Evolutionary conservation across 129 eudicot species (phyloP), one percentile per base, ranked within the genome.

Genomic region (Artemisia argyi): DNA sequence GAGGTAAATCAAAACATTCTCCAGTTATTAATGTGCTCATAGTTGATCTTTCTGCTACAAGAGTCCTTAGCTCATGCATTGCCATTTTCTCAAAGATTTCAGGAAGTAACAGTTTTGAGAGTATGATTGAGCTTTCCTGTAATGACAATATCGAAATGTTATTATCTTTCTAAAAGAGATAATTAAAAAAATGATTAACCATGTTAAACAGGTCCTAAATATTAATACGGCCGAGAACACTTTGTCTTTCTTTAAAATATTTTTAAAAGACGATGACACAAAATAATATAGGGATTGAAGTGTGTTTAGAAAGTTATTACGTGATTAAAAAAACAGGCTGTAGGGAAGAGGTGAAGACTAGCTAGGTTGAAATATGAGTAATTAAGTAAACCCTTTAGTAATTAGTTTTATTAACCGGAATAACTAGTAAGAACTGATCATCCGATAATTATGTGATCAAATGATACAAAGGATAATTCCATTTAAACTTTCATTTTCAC

Each of bases 91-190:
- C 98, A 76, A 90, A 88, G 10, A 90, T 58, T 62, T 84, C 91
- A 69, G 98, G 98, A 79, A 94, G 88, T 86, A 90, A 61, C 76
- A 94, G 71, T 71, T 94, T 94, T 8, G 87, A 83, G 65, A 94
- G 97, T 50, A 84, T 67, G 47, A 84, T 84, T 7, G 81, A 80
- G 83, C 98, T 87, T 88, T 94, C 98, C 98, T 94, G 89, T 57
- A 66, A 11, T 18, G 49, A 71, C 18, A 47, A 60, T 60, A 35
- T 35, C 13, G 12, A 56, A 17, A 69, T 69, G 8, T 6, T 5
- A 69, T 18, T 1, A 11, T 69, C 18, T 22, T n/a, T 52, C n/a
- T 56, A n/a, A 56, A n/a, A 7, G 5, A n/a, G 8, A 51, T 51
- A 51, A 65, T 65, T 16, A 65, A 39, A 65, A 65, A 22, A 17